These are phyloP conservation scores for Eucalyptus paniculata DNA, from an alignment of 345 rosid genomes.

Conservation along the genomic window DNA sequence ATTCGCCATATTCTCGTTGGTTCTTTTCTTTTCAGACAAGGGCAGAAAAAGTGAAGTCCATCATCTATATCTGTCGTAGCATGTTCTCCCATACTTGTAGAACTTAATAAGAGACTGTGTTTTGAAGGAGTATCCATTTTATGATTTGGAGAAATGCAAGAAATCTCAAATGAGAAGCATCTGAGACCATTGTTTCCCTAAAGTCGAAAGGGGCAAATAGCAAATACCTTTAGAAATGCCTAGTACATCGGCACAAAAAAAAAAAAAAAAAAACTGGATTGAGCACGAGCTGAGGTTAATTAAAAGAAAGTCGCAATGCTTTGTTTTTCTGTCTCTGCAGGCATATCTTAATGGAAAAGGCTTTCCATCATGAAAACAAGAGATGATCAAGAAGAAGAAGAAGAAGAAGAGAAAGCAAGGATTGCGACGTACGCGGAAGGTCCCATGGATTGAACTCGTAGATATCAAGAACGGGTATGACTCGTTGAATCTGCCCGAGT, in stretches of 20 bases:
- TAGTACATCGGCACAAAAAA: background rate
- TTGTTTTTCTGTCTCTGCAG: background rate
- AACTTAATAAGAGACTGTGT: background rate
- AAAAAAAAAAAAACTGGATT: background rate
- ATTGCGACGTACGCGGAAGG: conserved; percentile 23
- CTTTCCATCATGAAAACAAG: background rate
- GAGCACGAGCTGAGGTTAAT: background rate
- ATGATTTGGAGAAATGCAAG: background rate
- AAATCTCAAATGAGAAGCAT: background rate
- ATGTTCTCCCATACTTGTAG: background rate
- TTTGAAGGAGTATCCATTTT: background rate
- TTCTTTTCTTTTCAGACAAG: background rate
- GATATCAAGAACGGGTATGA: conserved; percentile 41
- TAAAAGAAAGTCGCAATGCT: background rate
- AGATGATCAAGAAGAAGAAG: background rate
- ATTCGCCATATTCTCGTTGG: background rate
- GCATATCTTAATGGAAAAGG: background rate
- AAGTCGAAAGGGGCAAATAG: background rate
- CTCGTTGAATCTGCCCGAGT: conserved; percentile 13
- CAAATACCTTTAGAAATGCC: background rate
- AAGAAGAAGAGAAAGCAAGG: background rate
- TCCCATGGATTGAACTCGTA: conserved; percentile 32
- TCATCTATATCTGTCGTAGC: background rate
- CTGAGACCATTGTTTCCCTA: background rate
- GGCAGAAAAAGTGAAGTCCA: background rate